Percentiles rank a stretch among this genome's conserved stretches.
These are phyloP conservation scores for Coemansia sp. DNA, from an alignment of 192 early-diverging fungal genomes.

Conservation along the genomic window DNA sequence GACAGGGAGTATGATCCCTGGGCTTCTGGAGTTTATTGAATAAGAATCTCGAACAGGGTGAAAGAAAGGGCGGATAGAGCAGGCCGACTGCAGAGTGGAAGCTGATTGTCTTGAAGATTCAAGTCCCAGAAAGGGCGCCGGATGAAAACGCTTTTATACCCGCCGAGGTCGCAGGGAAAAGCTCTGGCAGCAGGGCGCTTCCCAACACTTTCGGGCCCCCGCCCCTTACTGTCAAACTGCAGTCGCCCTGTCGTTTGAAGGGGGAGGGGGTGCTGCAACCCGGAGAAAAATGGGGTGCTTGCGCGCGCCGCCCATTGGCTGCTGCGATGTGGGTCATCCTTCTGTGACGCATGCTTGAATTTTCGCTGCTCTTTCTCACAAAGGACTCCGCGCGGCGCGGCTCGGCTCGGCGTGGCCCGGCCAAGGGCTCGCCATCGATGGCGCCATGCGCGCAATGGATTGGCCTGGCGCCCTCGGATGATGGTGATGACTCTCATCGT, in stretches of 20 bases:
- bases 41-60: not conserved
- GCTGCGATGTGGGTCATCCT: constrained; percentile 1
- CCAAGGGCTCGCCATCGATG: constrained; percentile 11
- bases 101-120: not conserved
- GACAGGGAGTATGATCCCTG: not conserved
- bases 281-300: constrained; percentile 8
- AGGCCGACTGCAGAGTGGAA: not conserved
- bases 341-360: not conserved
- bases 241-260: not conserved
- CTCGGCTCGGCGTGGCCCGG: not conserved
- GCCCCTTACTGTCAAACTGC: constrained; percentile 10
- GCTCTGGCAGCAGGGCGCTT: not conserved
- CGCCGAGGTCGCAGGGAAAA: not conserved
- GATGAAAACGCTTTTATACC: constrained; percentile 3
- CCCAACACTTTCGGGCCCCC: constrained; percentile 4
- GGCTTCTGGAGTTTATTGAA: not conserved
- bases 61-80: not conserved
- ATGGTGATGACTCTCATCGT: not conserved
- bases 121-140: not conserved
- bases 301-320: constrained; percentile 8
- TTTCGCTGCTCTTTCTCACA: not conserved
- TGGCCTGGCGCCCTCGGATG: not conserved
- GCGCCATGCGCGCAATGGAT: constrained; percentile 7
- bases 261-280: not conserved
- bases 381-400: not conserved